Evolutionary conservation across 2,329 filamentous ascomycete species (phyloP).

Genomic region (Fusarium oligoseptatum): DNA sequence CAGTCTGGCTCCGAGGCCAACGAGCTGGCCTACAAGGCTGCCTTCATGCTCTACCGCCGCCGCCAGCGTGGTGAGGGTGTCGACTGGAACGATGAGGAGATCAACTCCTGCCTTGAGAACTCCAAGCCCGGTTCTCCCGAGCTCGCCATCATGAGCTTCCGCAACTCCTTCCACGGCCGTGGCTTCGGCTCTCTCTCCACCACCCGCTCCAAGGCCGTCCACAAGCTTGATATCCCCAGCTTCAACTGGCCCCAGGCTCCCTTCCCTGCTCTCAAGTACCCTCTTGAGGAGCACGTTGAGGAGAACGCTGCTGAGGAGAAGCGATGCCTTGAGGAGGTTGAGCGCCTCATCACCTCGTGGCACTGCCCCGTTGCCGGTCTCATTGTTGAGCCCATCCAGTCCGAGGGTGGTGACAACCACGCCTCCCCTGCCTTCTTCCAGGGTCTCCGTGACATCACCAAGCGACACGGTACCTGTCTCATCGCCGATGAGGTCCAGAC

Average conservation of each 20-base stretch:
- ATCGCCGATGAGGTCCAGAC: slow-evolving; percentile 91
- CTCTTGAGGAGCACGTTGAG: slow-evolving; percentile 75
- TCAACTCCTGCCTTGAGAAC: slow-evolving; percentile 78
- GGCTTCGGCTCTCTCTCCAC: slow-evolving; percentile 84
- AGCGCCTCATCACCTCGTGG: slow-evolving; percentile 75
- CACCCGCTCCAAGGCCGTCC: slow-evolving; percentile 85
- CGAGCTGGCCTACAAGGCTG: slow-evolving; percentile 87
- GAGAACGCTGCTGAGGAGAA: slow-evolving; percentile 81
- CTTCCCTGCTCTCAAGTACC: slow-evolving; percentile 84
- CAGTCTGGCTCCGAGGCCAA: slow-evolving; percentile 86
- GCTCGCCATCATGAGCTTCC: slow-evolving; percentile 84
- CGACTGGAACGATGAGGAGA: slow-evolving; percentile 79
- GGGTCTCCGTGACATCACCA: slow-evolving; percentile 78
- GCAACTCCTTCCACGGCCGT: slow-evolving; percentile 83
- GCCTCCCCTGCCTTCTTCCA: slow-evolving; percentile 84
- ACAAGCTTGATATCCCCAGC: slow-evolving; percentile 89
- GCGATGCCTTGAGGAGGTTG: slow-evolving; percentile 79
- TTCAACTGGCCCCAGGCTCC: slow-evolving; percentile 90
- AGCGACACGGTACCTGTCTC: slow-evolving; percentile 76
- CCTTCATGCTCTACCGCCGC: slow-evolving; percentile 85
- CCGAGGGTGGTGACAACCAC: slow-evolving; percentile 87
- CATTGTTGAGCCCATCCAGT: slow-evolving; percentile 85
- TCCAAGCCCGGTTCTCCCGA: slow-evolving; percentile 78
- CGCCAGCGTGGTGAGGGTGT: slow-evolving; percentile 76
- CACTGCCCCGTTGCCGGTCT: slow-evolving; percentile 80